Conservation (phyloP, 176 grass and related monocot species). For the Zizania latifolia region DNA sequence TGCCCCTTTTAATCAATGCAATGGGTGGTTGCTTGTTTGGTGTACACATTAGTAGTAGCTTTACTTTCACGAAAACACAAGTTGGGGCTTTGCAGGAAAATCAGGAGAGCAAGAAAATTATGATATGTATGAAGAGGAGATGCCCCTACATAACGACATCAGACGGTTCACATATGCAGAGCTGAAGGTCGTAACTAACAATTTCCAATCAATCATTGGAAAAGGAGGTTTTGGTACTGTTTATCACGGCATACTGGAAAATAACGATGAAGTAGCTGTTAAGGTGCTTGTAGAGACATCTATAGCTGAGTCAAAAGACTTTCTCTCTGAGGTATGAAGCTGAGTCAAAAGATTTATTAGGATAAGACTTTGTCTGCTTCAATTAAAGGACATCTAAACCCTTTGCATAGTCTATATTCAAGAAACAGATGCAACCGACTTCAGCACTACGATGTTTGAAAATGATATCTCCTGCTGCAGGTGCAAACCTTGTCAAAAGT, state of each 20-base stretch:
- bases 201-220: slow-evolving; percentile 8
- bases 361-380: no score
- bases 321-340: slow-evolving; percentile 31
- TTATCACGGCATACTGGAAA: slow-evolving; percentile 25
- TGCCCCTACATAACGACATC: background rate
- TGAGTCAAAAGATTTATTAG: no score
- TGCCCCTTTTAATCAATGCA: background rate
- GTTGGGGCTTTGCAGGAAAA: background rate
- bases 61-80: background rate
- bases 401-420: background rate
- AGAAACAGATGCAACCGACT: background rate
- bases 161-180: slow-evolving; percentile 1
- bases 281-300: slow-evolving; percentile 8
- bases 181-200: background rate
- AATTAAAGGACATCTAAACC: background rate
- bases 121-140: slow-evolving; percentile 3
- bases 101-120: background rate
- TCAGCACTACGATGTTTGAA: background rate
- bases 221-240: slow-evolving; percentile 34
- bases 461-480: background rate
- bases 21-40: background rate
- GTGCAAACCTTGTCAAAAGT: slow-evolving; percentile 29
- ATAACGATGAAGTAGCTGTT: slow-evolving; percentile 16
- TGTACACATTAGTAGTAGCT: background rate
- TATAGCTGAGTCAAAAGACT: slow-evolving; percentile 1